Evolutionary conservation across 2,329 filamentous ascomycete species (phyloP).

Genomic region (Alternaria metachromatica): DNA sequence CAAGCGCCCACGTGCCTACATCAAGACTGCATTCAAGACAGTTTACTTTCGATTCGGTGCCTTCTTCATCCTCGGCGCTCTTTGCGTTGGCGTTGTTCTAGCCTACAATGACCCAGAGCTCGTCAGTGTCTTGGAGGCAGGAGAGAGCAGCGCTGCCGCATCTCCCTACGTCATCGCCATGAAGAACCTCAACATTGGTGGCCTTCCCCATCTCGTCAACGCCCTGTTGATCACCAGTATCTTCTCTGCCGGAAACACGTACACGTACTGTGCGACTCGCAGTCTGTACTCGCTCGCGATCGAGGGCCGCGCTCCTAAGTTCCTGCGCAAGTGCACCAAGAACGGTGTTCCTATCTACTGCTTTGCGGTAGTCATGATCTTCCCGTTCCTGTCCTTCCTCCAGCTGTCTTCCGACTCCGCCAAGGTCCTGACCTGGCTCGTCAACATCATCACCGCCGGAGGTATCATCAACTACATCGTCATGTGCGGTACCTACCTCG

Average conservation of each 20-base stretch:
- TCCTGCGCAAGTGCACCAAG: constrained; percentile 65
- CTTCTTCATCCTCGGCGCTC: constrained; percentile 56
- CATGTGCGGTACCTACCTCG: constrained; percentile 65
- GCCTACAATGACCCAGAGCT: constrained; percentile 76
- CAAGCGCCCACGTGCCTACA: constrained; percentile 54
- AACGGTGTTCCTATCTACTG: constrained; percentile 77
- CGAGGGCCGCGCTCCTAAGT: constrained; percentile 59
- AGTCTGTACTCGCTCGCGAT: constrained; percentile 61
- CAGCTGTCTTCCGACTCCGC: constrained; percentile 71
- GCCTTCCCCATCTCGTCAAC: constrained; percentile 65
- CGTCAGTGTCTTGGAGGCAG: constrained; percentile 55
- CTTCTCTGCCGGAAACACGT: constrained; percentile 63
- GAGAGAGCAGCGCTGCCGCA: constrained; percentile 56
- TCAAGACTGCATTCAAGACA: constrained; percentile 58
- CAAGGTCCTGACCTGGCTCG: constrained; percentile 75
- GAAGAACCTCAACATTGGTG: constrained; percentile 59
- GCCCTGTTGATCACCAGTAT: constrained; percentile 62
- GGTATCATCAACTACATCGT: constrained; percentile 58
- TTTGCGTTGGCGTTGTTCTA: constrained; percentile 54
- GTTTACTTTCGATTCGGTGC: constrained; percentile 55
- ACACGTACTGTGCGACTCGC: constrained; percentile 62
- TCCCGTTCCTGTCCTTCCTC: constrained; percentile 75
- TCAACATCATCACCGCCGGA: constrained; percentile 74
- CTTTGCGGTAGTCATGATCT: constrained; percentile 68
- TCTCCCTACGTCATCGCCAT: constrained; percentile 71